Percentiles rank a stretch among this genome's conserved stretches.
Conservation (phyloP, 257 asterid genomes). For the Hygrophila difformis region DNA sequence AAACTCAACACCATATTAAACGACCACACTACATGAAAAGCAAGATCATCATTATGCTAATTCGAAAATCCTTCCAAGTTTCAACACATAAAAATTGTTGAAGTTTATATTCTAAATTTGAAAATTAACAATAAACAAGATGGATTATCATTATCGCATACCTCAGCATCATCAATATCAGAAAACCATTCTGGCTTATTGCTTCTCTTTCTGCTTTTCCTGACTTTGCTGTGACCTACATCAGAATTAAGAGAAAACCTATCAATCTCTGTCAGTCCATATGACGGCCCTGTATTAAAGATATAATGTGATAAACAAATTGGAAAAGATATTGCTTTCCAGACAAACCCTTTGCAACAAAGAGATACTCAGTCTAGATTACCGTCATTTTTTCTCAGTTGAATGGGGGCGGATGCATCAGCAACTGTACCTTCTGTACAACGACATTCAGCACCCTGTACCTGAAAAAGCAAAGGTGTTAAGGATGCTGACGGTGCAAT, state of each 20-base stretch:
- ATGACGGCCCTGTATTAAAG: constrained; percentile 24
- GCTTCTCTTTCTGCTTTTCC: constrained; percentile 13
- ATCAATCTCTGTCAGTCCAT: constrained; percentile 9
- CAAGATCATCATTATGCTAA: too few relatives aligned
- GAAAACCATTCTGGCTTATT: constrained; percentile 26
- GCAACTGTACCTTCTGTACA: constrained; percentile 13
- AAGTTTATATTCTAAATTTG: neutral
- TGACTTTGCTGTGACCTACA: constrained; percentile 11
- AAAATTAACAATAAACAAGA: constrained; percentile 14
- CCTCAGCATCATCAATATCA: constrained; percentile 56
- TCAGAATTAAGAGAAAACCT: constrained; percentile 12
- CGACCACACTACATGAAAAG: too few relatives aligned
- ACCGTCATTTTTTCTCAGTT: constrained; percentile 14
- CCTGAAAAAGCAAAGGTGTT: constrained; percentile 3
- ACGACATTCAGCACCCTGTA: constrained; percentile 14
- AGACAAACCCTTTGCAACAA: too few relatives aligned
- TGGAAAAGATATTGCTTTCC: neutral
- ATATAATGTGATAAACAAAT: constrained; percentile 1
- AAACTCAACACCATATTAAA: too few relatives aligned
- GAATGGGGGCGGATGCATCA: constrained; percentile 3
- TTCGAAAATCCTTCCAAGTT: too few relatives aligned
- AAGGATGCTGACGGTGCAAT: constrained; percentile 6
- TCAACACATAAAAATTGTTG: too few relatives aligned
- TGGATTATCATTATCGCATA: constrained; percentile 11
- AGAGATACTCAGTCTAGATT: neutral